Conservation (phyloP, 2,329 filamentous ascomycete genomes). For the Ciborinia camelliae region DNA sequence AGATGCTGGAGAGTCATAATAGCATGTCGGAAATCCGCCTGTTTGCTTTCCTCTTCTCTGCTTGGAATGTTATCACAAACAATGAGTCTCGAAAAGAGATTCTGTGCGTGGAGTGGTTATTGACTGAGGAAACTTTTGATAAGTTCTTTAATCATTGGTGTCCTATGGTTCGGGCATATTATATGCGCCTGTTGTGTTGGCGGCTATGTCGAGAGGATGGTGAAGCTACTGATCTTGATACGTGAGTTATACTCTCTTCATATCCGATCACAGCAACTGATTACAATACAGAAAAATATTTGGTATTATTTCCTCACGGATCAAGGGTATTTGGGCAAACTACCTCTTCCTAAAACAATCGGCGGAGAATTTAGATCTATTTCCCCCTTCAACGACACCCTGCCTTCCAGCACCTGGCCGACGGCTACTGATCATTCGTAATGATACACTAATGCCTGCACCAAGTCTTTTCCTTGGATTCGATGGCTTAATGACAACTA, state of each 20-base stretch:
- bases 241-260: slow-evolving; percentile 44
- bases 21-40: slow-evolving; percentile 68
- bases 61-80: slow-evolving; percentile 58
- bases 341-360: slow-evolving; percentile 58
- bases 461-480: slow-evolving; percentile 55
- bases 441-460: slow-evolving; percentile 48
- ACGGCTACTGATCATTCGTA: slow-evolving; percentile 66
- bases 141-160: slow-evolving; percentile 72
- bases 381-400: slow-evolving; percentile 58
- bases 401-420: slow-evolving; percentile 67
- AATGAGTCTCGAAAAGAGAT: slow-evolving; percentile 56
- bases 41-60: slow-evolving; percentile 64
- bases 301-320: slow-evolving; percentile 51
- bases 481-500: slow-evolving; percentile 48
- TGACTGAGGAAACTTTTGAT: slow-evolving; percentile 60
- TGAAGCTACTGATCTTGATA: slow-evolving; percentile 50
- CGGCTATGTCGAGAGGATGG: slow-evolving; percentile 61
- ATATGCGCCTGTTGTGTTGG: slow-evolving; percentile 70
- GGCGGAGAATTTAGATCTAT: slow-evolving; percentile 48
- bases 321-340: slow-evolving; percentile 60
- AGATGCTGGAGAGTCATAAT: slow-evolving; percentile 68
- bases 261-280: slow-evolving; percentile 27
- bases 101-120: slow-evolving; percentile 60
- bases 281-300: slow-evolving; percentile 52
- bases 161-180: slow-evolving; percentile 74